phyloP scores from a whole-genome alignment of 2,329 filamentous ascomycete genomes.

The Cordyceps cateniannulata region DNA sequence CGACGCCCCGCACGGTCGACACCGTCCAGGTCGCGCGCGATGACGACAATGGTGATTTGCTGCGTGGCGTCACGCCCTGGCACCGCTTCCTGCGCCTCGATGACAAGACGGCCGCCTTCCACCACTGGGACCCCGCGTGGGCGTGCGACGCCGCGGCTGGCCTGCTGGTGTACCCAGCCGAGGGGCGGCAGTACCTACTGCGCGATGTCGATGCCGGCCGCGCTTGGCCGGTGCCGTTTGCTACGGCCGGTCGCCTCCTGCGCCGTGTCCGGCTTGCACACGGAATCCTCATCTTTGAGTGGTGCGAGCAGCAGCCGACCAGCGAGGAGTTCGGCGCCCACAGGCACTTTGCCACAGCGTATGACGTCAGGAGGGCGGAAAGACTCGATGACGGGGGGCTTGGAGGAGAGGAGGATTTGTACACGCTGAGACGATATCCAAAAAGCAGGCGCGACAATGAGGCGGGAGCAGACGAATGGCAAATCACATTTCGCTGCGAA shows the following conservation, averaged over 20 bases:
- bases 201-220: conserved; percentile 42
- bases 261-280: conserved; percentile 48
- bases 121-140: conserved; percentile 46
- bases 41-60: conserved; percentile 13
- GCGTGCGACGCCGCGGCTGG: conserved; percentile 46
- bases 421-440: background rate
- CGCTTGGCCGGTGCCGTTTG: conserved; percentile 44
- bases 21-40: conserved; percentile 15
- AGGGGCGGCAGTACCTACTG: conserved; percentile 32
- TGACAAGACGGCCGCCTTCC: conserved; percentile 33
- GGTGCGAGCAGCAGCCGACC: conserved; percentile 46
- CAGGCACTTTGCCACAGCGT: conserved; percentile 54
- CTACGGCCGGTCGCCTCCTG: conserved; percentile 41
- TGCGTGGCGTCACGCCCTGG: conserved; percentile 38
- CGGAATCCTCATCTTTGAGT: conserved; percentile 55
- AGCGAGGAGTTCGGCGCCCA: conserved; percentile 36
- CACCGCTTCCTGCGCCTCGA: conserved; percentile 36
- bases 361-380: conserved; percentile 35
- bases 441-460: background rate
- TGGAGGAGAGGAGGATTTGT: conserved; percentile 1
- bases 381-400: background rate
- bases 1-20: conserved; percentile 32
- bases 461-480: conserved; percentile 25
- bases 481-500: conserved; percentile 46
- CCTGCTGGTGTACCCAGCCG: conserved; percentile 45